Conservation (phyloP, 495 filamentous ascomycete species). For the Tuber brumale region DNA sequence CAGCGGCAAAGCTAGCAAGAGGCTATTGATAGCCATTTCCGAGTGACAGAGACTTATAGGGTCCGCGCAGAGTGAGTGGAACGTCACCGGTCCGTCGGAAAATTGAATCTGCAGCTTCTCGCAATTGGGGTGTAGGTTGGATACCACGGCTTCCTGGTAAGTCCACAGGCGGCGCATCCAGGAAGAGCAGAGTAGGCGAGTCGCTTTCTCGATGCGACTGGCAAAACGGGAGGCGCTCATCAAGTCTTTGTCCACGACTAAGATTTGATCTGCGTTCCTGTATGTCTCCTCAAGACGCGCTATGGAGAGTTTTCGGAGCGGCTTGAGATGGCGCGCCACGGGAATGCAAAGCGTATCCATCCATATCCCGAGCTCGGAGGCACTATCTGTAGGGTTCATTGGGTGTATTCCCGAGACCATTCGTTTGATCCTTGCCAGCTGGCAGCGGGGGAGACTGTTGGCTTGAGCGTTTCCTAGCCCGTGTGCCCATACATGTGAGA, state of each 20-base stretch:
- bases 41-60: constrained; percentile 3
- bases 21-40: constrained; percentile 6
- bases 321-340: constrained; percentile 11
- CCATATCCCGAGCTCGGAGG: constrained; percentile 35
- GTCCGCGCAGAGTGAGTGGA: constrained; percentile 4
- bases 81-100: constrained; percentile 18
- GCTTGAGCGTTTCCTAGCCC: constrained; percentile 17
- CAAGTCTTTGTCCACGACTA: constrained; percentile 37
- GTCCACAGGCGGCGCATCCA: constrained; percentile 19
- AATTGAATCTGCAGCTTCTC: constrained; percentile 18
- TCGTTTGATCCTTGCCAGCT: constrained; percentile 6
- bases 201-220: constrained; percentile 12
- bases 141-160: constrained; percentile 22
- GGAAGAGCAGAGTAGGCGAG: constrained; percentile 12
- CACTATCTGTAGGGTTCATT: not conserved
- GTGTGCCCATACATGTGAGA: constrained; percentile 21
- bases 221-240: constrained; percentile 8
- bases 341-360: constrained; percentile 45
- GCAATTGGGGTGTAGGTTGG: constrained; percentile 3
- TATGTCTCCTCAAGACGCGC: constrained; percentile 39
- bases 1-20: constrained; percentile 3
- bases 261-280: constrained; percentile 26
- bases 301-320: constrained; percentile 32
- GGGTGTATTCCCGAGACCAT: constrained; percentile 8
- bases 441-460: constrained; percentile 20